Evolutionary conservation across 2,329 filamentous ascomycete species (phyloP), one percentile per base, ranked within the genome.

Genomic region (Blastomyces gilchristii): DNA sequence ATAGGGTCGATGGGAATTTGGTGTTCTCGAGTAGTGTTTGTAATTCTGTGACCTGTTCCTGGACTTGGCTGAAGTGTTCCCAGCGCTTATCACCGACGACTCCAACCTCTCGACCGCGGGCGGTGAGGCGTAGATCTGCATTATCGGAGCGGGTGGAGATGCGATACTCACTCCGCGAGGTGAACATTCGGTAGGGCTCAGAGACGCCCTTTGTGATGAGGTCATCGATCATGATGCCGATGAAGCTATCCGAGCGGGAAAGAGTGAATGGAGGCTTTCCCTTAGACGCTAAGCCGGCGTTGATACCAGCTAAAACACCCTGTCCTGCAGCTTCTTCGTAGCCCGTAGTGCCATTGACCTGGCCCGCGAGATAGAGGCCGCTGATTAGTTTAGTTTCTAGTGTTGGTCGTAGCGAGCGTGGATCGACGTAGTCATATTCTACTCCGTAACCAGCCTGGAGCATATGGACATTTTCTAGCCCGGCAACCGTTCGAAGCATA

Each of bases 111-210:
- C 87, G 86, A 11, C 91, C 94, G 73, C 87, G 87, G 39, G 83
- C 81, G 0, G 94, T 97, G 39, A 99, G 84, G 2, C 94, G 87
- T 5, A 88, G 75, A 75, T 99, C 94, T 45, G 94, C 94, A 72
- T 99, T 99, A 78, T 99, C 94, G 56, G 94, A 88, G 66, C 94
- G 88, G 2, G 91, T 86, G 53, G 88, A 90, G 83, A 99, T 92
- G 66, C 94, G 89, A 76, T 95, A 99, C 78, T 99, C 94, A 77
- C 89, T 96, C 67, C 94, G 86, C 6, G 90, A 89, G 1, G 94
- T 99, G 79, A 99, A 99, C 92, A 99, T 97, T 68, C 94, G 86
- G 76, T 99, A 99, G 0, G 94, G 94, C 73, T 99, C 94, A 2
- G 89, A 92, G 39, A 99, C 94, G 58, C 94, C 94, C 76, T 97